A percentile compares a stretch with the other conserved stretches of the same genome.
Conservation (phyloP, 2,329 filamentous ascomycete species). For the Esteya vermicola region DNA sequence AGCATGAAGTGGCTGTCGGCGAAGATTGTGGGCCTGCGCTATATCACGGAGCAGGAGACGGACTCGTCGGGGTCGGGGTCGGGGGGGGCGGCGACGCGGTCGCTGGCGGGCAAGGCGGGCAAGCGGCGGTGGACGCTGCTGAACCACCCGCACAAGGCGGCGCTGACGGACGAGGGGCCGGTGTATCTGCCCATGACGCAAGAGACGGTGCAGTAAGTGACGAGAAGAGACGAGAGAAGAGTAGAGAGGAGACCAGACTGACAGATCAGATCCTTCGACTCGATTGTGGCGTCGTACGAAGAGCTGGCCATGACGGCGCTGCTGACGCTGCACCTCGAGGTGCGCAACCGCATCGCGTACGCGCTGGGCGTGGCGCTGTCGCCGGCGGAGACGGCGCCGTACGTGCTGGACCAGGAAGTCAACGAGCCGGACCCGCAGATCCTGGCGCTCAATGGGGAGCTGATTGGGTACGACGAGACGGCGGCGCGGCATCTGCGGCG, state of each 20-base stretch:
- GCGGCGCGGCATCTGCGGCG: slow-evolving; percentile 57
- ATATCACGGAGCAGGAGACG: slow-evolving; percentile 62
- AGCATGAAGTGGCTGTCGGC: slow-evolving; percentile 96
- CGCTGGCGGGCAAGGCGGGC: slow-evolving; percentile 38
- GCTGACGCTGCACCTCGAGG: slow-evolving; percentile 76
- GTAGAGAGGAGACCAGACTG: too few relatives aligned
- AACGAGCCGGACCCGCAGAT: slow-evolving; percentile 68
- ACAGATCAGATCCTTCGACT: slow-evolving; percentile 63
- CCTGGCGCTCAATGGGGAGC: slow-evolving; percentile 66
- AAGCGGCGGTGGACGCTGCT: slow-evolving; percentile 71
- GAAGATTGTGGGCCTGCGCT: slow-evolving; percentile 66
- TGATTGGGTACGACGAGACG: slow-evolving; percentile 80
- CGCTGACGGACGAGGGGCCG: slow-evolving; percentile 45
- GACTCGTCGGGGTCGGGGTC: slow-evolving; percentile 37
- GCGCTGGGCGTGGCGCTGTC: slow-evolving; percentile 55
- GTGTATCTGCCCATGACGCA: slow-evolving; percentile 79
- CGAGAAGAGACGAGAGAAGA: neutral
- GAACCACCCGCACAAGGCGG: slow-evolving; percentile 41
- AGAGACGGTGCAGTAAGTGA: slow-evolving; percentile 58
- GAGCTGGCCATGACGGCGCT: slow-evolving; percentile 67
- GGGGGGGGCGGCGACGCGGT: slow-evolving; percentile 9
- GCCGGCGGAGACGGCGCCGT: slow-evolving; percentile 43
- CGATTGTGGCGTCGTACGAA: slow-evolving; percentile 69
- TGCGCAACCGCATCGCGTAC: slow-evolving; percentile 72
- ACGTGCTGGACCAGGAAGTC: slow-evolving; percentile 56